phyloP scores from a whole-genome alignment of 2,329 filamentous ascomycete genomes.

The Saccharata proteae region DNA sequence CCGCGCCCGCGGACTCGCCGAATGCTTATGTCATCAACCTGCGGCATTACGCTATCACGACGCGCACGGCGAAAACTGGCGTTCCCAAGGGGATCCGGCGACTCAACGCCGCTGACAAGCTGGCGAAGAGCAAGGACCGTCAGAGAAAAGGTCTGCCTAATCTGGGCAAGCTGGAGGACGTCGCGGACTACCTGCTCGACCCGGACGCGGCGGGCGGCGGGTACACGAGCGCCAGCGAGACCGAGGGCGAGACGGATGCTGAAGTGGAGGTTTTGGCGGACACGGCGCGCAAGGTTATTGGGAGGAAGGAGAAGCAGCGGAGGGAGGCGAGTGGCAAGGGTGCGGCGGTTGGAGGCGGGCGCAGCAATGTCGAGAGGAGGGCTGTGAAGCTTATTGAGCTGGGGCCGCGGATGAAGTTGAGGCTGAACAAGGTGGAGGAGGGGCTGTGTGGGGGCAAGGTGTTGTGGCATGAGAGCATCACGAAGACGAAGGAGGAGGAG shows the following conservation, averaged over 20 bases:
- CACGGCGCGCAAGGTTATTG: constrained; percentile 50
- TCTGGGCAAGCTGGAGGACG: constrained; percentile 79
- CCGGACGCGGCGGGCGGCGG: constrained; percentile 55
- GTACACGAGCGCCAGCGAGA: constrained; percentile 87
- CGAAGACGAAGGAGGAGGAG: constrained; percentile 69
- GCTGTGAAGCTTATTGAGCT: constrained; percentile 88
- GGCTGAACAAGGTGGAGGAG: constrained; percentile 92
- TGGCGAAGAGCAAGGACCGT: constrained; percentile 44
- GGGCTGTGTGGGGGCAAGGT: constrained; percentile 80
- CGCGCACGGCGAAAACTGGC: constrained; percentile 56
- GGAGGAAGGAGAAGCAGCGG: constrained; percentile 38
- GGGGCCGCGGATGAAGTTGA: constrained; percentile 76
- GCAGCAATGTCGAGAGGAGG: constrained; percentile 58
- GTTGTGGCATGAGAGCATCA: constrained; percentile 95
- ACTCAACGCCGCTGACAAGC: constrained; percentile 73
- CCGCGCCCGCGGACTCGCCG: constrained; percentile 21
- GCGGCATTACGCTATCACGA: constrained; percentile 90
- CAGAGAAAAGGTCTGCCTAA: constrained; percentile 69
- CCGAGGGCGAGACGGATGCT: constrained; percentile 84
- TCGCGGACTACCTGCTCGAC: constrained; percentile 88
- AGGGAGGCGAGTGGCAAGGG: constrained; percentile 20
- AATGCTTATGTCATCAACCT: constrained; percentile 70
- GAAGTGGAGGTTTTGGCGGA: constrained; percentile 71
- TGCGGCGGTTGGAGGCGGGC: constrained; percentile 15
- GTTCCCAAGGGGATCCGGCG: constrained; percentile 74